phyloP scores from a whole-genome alignment of 1,139 yeast species.

The Yamadazyma pseudoaaseri region DNA sequence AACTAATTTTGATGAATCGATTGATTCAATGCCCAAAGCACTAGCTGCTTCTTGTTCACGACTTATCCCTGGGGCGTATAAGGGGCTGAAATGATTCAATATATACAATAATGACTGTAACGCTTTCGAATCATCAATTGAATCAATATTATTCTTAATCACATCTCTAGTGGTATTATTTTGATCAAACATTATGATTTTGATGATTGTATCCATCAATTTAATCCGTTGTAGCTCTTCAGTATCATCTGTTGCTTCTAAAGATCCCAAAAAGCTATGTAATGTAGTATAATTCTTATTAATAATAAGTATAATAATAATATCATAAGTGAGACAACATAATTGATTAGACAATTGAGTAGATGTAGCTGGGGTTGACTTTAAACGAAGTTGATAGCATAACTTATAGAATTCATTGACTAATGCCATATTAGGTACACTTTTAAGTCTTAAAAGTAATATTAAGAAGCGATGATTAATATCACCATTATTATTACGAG shows the following conservation, averaged over 20 bases:
- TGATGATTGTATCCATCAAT: conserved; percentile 20
- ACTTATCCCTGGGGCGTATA: conserved; percentile 7
- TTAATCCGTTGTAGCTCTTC: conserved; percentile 21
- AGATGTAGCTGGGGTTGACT: conserved; percentile 11
- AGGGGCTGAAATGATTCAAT: conserved; percentile 19
- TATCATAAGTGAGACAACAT: conserved; percentile 28
- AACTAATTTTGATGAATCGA: conserved; percentile 16
- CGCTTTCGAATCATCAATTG: not conserved
- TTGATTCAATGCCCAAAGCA: conserved; percentile 3
- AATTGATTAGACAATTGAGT: conserved; percentile 19
- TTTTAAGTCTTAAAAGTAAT: conserved; percentile 35
- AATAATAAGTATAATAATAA: conserved; percentile 29
- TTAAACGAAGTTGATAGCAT: conserved; percentile 36
- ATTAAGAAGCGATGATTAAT: conserved; percentile 20
- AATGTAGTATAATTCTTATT: conserved; percentile 32
- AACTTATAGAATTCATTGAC: conserved; percentile 42
- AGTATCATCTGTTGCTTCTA: conserved; percentile 6
- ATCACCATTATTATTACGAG: conserved; percentile 30
- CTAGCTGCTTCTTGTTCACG: conserved; percentile 2
- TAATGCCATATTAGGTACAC: conserved; percentile 34
- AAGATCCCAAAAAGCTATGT: conserved; percentile 25
- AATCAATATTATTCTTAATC: not conserved
- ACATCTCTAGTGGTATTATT: conserved; percentile 5
- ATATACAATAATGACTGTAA: conserved; percentile 20
- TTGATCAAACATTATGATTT: conserved; percentile 12